These are phyloP conservation scores for Colletotrichum eremochloae DNA, from an alignment of 2,329 filamentous ascomycete species.

Conservation along the genomic window DNA sequence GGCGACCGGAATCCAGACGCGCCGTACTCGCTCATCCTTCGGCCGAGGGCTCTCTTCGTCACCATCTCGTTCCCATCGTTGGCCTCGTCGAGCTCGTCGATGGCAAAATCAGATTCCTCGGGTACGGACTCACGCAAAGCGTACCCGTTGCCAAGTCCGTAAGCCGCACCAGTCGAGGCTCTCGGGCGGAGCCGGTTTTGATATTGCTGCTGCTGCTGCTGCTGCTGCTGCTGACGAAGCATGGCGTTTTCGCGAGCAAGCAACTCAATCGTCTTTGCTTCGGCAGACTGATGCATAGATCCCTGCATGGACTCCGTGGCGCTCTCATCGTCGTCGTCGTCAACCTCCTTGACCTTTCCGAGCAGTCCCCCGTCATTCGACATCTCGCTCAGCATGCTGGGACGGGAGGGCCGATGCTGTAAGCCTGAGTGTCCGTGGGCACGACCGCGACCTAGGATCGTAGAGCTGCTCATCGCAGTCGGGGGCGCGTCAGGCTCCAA, in stretches of 20 bases:
- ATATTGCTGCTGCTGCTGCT: slow-evolving; percentile 60
- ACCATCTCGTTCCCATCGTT: slow-evolving; percentile 65
- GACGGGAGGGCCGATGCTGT: slow-evolving; percentile 84
- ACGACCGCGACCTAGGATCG: slow-evolving; percentile 66
- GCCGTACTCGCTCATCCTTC: slow-evolving; percentile 71
- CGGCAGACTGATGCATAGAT: slow-evolving; percentile 66
- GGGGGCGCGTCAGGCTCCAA: slow-evolving; percentile 75
- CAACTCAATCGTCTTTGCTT: slow-evolving; percentile 74
- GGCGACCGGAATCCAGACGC: slow-evolving; percentile 61
- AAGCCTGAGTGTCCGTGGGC: slow-evolving; percentile 72
- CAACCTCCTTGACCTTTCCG: slow-evolving; percentile 78
- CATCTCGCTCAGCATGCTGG: slow-evolving; percentile 82
- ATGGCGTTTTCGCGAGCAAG: slow-evolving; percentile 74
- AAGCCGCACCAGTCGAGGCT: slow-evolving; percentile 68
- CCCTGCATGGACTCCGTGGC: slow-evolving; percentile 68
- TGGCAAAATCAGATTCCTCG: slow-evolving; percentile 78
- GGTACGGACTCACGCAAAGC: slow-evolving; percentile 71
- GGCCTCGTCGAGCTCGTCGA: slow-evolving; percentile 77
- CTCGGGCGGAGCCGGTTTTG: slow-evolving; percentile 68
- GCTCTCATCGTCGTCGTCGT: slow-evolving; percentile 74
- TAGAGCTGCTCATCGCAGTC: slow-evolving; percentile 59
- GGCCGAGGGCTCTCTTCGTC: slow-evolving; percentile 59
- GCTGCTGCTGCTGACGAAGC: slow-evolving; percentile 64
- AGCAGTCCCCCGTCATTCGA: slow-evolving; percentile 72
- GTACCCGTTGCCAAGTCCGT: slow-evolving; percentile 68